Percentiles rank a stretch among this genome's conserved stretches.
phyloP scores from a whole-genome alignment of 2,329 filamentous ascomycete genomes.

The Pseudonectria buxi region DNA sequence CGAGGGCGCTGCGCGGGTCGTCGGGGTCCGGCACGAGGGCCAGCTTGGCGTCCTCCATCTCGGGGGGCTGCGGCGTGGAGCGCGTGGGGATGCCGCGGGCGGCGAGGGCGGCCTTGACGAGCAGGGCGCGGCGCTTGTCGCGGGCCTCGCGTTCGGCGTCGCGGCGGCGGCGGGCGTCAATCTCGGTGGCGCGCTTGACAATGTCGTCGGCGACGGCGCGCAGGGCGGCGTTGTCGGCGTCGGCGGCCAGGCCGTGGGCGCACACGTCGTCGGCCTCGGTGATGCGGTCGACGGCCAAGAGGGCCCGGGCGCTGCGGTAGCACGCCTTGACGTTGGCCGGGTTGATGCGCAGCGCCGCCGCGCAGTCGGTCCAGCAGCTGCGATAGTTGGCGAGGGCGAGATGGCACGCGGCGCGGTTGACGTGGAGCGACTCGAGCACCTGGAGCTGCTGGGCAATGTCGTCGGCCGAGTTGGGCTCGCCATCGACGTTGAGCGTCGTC shows the following conservation, averaged over 20 bases:
- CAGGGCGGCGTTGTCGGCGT: conserved; percentile 62
- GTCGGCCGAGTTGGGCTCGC: conserved; percentile 39
- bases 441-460: conserved; percentile 53
- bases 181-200: conserved; percentile 44
- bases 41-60: conserved; percentile 78
- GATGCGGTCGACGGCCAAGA: conserved; percentile 72
- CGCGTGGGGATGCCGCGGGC: conserved; percentile 65
- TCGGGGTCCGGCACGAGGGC: conserved; percentile 64
- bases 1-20: conserved; percentile 64
- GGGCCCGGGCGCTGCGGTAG: conserved; percentile 75
- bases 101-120: conserved; percentile 59
- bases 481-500: conserved; percentile 23
- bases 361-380: conserved; percentile 78
- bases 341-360: conserved; percentile 71
- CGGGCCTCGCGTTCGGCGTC: conserved; percentile 50
- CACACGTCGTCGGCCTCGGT: conserved; percentile 76
- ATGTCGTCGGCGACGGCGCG: conserved; percentile 57
- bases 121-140: conserved; percentile 48
- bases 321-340: conserved; percentile 79
- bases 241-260: conserved; percentile 64
- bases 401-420: conserved; percentile 86
- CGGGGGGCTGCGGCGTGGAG: conserved; percentile 64
- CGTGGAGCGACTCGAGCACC: conserved; percentile 69
- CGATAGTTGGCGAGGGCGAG: conserved; percentile 85
- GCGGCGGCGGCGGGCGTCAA: conserved; percentile 48